Base-by-base conservation (phyloP, 2,329 filamentous ascomycete genomes). In the Trichocomaceae sp. region DNA sequence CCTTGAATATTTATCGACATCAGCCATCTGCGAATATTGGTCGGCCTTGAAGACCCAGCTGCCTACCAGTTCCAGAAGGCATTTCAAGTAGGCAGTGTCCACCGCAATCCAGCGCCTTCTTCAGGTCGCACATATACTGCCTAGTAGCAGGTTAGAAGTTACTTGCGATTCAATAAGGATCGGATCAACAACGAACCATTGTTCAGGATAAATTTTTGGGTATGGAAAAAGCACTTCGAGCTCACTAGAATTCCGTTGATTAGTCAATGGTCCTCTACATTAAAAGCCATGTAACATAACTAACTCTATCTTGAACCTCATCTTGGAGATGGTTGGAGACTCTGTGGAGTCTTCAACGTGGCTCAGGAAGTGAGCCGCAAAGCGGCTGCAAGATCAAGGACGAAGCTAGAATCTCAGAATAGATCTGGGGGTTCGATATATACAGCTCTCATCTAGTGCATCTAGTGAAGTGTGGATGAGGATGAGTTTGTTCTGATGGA, bases 51-150 rank as follows among this genome's bases (percentile, higher is more conserved):
- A 15, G 7, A 9, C 12, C 29, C 23, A 42, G 31, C 5, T 22
- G 10, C 50, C 26, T 50, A 58, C 93, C 93, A 22, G 93, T 99
- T 44, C 93, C 93, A 57, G 93, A 99, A 72, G 93, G 93, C 93
- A 99, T 99, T 75, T 99, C 93, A 63, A 99, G 76, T 20, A 99
- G 92, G 71, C 91, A 96, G 74, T 99, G 90, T 58, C 93, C 95
- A 51, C 89, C 89, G 19, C 86, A 87, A 79, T 99, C 93, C 66
- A 99, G 85, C 19, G 93, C 97, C 71, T 77, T 82, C 71, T 91
- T 91, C 72, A 91, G 82, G 77, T 90, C 87, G 69, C 85, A 88
- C 87, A 91, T 91, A 75, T 91, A 82, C 22, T 57, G 46, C 55
- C 55, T 56, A 39, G 22, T 37, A 19, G 48, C 7, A 29, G 20